Evolutionary conservation across 2,329 filamentous ascomycete species (phyloP), one percentile per base, ranked within the genome.

Genomic region (Ambrosiella xylebori): DNA sequence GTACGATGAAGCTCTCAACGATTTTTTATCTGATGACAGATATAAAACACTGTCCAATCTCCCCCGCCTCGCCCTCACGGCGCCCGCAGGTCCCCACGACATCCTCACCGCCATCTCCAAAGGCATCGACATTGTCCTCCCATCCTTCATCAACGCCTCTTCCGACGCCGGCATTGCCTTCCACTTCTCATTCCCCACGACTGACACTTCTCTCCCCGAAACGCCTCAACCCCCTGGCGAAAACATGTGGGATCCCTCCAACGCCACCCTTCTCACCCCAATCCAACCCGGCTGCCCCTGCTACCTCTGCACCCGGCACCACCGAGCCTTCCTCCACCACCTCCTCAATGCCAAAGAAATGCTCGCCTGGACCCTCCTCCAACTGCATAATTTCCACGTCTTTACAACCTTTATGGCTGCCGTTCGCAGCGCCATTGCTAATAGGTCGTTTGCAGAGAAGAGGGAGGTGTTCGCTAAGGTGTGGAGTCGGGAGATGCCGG

Each of bases 311-410:
- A 80, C 75, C 1, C 79, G 78, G 15, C 91, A 97, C 68, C 88
- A 95, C 69, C 76, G 84, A 54, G 91, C 93, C 0, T 98, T 87
- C 69, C 66, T 98, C 40, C 85, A 89, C 63, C 93, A 98, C 68
- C 76, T 97, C 0, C 79, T 98, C 5, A 77, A 81, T 52, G 89
- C 93, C 0, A 94, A 90, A 66, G 93, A 98, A 70, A 97, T 98
- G 93, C 80, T 96, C 3, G 91, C 85, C 27, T 98, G 93, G 93
- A 86, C 85, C 0, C 76, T 98, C 7, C 75, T 98, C 7, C 91
- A 97, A 68, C 77, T 95, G 2, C 93, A 98, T 71, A 98, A 98
- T 68, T 83, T 94, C 67, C 76, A 82, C 61, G 71, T 85, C 7
- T 70, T 95, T 57, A 76, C 79, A 51, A 65, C 71, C 0, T 95